Conservation (phyloP, 495 filamentous ascomycete species). For the Amphirosellinia nigrospora region DNA sequence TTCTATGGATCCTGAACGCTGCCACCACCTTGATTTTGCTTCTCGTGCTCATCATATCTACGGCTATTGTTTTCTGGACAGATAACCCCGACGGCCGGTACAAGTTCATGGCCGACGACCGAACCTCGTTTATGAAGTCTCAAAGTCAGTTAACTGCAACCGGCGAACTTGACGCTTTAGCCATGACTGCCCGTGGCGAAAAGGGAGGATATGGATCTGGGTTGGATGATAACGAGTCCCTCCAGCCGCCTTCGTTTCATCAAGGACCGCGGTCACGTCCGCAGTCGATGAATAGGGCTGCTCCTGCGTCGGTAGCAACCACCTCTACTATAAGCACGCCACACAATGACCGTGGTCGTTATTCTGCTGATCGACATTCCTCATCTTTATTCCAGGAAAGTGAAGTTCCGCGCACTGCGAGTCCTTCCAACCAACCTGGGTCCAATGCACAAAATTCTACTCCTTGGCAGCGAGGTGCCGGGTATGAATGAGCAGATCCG, state of each 20-base stretch:
- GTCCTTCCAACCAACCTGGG: slow-evolving; percentile 9
- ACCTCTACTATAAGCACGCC: slow-evolving; percentile 11
- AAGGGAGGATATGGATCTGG: slow-evolving; percentile 69
- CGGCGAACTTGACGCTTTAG: slow-evolving; percentile 91
- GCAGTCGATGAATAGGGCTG: slow-evolving; percentile 34
- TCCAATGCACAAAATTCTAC: slow-evolving; percentile 35
- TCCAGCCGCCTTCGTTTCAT: slow-evolving; percentile 51
- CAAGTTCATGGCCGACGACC: slow-evolving; percentile 95
- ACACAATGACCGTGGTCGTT: slow-evolving; percentile 10
- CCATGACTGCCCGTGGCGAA: slow-evolving; percentile 87
- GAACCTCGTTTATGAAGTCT: slow-evolving; percentile 98
- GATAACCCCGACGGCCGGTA: slow-evolving; percentile 97
- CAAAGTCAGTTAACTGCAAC: slow-evolving; percentile 74
- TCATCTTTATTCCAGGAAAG: slow-evolving; percentile 42
- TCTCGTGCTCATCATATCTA: slow-evolving; percentile 84
- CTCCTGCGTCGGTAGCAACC: slow-evolving; percentile 40
- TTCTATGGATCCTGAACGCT: slow-evolving; percentile 93
- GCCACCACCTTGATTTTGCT: slow-evolving; percentile 86
- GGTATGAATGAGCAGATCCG: slow-evolving; percentile 55
- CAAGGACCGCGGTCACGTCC: slow-evolving; percentile 33
- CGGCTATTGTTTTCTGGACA: slow-evolving; percentile 79
- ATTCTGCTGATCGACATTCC: slow-evolving; percentile 13
- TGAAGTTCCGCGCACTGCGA: slow-evolving; percentile 32
- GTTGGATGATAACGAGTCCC: slow-evolving; percentile 72
- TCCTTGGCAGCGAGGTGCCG: slow-evolving; percentile 62